Conservation (phyloP, 768 basidiomycete genomes). For the Porphyrellus cyaneotinctus region DNA sequence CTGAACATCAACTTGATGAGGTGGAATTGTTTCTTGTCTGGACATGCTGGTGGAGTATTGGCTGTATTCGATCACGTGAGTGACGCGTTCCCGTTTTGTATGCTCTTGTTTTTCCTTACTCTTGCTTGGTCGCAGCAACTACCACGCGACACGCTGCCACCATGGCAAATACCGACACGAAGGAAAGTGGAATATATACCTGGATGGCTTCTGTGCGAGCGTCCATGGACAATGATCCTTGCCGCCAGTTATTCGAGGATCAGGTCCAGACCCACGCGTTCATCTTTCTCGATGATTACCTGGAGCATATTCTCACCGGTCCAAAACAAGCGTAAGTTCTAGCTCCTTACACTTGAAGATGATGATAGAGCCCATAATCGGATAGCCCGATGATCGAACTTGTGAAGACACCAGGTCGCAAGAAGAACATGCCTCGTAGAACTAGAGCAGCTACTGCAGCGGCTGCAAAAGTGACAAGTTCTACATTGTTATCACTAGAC, state of each 20-base stretch:
- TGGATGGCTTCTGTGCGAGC: slow-evolving; percentile 69
- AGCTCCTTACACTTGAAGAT: background rate
- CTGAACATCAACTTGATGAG: slow-evolving; percentile 10
- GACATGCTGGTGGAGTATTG: background rate
- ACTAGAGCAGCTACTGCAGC: slow-evolving; percentile 40
- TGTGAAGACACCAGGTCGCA: slow-evolving; percentile 80
- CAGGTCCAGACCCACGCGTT: slow-evolving; percentile 75
- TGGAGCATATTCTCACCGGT: slow-evolving; percentile 64
- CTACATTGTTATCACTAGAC: slow-evolving; percentile 41
- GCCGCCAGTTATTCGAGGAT: slow-evolving; percentile 64
- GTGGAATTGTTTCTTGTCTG: background rate
- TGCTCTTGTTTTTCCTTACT: slow-evolving; percentile 15
- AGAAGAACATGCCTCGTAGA: slow-evolving; percentile 51
- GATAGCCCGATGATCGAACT: slow-evolving; percentile 70
- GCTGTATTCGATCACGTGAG: slow-evolving; percentile 24
- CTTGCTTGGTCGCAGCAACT: background rate
- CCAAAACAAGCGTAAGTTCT: slow-evolving; percentile 58
- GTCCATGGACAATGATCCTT: slow-evolving; percentile 69
- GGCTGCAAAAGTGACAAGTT: slow-evolving; percentile 43
- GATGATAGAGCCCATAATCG: background rate
- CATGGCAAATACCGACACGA: slow-evolving; percentile 10
- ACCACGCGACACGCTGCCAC: slow-evolving; percentile 1
- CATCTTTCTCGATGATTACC: slow-evolving; percentile 73
- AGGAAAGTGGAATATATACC: slow-evolving; percentile 47
- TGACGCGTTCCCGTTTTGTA: slow-evolving; percentile 23